Evolutionary conservation across 1,284 basidiomycete species (phyloP).

Genomic region (Fereydounia khargensis): DNA sequence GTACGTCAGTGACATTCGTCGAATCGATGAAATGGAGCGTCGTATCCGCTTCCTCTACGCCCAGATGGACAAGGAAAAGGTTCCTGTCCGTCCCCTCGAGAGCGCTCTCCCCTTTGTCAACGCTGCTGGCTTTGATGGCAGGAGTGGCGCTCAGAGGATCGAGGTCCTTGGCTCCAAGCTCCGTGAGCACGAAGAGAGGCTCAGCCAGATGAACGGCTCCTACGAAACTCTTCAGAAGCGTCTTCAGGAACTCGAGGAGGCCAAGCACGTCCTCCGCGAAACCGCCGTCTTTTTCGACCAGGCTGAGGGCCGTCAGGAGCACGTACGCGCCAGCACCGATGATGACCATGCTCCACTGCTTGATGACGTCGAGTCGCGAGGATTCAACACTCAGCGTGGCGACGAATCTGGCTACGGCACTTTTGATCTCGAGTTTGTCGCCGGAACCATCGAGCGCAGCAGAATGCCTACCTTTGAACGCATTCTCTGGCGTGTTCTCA

Average conservation of each 20-base stretch:
- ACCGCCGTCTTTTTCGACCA: constrained; percentile 94
- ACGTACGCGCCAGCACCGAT: constrained; percentile 79
- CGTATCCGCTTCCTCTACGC: constrained; percentile 83
- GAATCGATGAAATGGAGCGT: constrained; percentile 92
- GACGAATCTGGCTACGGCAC: constrained; percentile 55
- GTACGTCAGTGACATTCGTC: constrained; percentile 90
- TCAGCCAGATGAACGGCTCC: constrained; percentile 88
- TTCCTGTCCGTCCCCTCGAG: constrained; percentile 67
- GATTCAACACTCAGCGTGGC: constrained; percentile 60
- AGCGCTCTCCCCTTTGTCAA: constrained; percentile 52
- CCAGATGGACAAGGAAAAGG: constrained; percentile 78
- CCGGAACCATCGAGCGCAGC: constrained; percentile 90
- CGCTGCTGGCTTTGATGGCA: constrained; percentile 63
- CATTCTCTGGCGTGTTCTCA: constrained; percentile 94
- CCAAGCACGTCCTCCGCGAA: constrained; percentile 82
- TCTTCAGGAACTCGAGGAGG: constrained; percentile 84
- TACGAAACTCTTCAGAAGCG: constrained; percentile 86
- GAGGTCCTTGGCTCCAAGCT: constrained; percentile 89
- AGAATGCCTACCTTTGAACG: constrained; percentile 93
- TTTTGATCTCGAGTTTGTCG: constrained; percentile 85
- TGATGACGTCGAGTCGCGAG: constrained; percentile 71
- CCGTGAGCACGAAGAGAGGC: constrained; percentile 79
- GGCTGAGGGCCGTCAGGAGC: constrained; percentile 76
- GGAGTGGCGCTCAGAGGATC: constrained; percentile 74
- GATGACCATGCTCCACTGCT: constrained; percentile 84